Evolutionary conservation across 179 eudicot genomes (phyloP), one percentile per base, ranked within the genome.

Genomic region (Nepenthes alata): DNA sequence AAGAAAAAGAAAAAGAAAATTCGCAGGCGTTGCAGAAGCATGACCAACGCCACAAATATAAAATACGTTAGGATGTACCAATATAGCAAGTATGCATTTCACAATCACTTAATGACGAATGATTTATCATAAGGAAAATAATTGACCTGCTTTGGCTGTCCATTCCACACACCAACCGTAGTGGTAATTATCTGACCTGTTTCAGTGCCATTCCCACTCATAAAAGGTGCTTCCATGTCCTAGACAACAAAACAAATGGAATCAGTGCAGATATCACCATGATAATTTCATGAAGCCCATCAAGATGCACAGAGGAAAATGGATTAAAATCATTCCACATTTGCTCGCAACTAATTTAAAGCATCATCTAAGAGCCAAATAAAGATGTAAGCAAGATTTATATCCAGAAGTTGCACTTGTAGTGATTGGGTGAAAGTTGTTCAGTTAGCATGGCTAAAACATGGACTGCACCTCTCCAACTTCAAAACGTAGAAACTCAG

Each of bases 171-270:
- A 41, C 86, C 85, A 61, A 86, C 57, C 37, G 83, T 76, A 37
- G 96, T 88, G 61, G 86, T 77, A 66, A 91, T 88, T 66, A 86
- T 74, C 72, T 91, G 96, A 62, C 97, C 97, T 61, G 88, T 58
- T 77, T 91, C 96, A 39, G 96, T 84, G 62, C 97, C 96, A 68
- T 78, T 85, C 11, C 96, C 96, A 66, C 75, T 80, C 58, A 91
- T 80, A 63, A 77, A 67, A 71, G 83, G 74, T 11, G 87, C 77
- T 55, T 91, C 97, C 75, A 78, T 73, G 61, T 88, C 91, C 97
- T 91, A 73, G 53, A 37, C 12, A 55, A 53, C 10, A 4, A 4
- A 51, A 53, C 15, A 7, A 50, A 38, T 37, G 50, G 37, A 12
- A 25, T 37, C 47, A 51, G 13, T 16, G n/a, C 57, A 49, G 6